A percentile compares a stretch with the other conserved stretches of the same genome.
These are phyloP conservation scores for Diospyros lotus DNA, from an alignment of 148 eudicot genomes.

Conservation along the genomic window DNA sequence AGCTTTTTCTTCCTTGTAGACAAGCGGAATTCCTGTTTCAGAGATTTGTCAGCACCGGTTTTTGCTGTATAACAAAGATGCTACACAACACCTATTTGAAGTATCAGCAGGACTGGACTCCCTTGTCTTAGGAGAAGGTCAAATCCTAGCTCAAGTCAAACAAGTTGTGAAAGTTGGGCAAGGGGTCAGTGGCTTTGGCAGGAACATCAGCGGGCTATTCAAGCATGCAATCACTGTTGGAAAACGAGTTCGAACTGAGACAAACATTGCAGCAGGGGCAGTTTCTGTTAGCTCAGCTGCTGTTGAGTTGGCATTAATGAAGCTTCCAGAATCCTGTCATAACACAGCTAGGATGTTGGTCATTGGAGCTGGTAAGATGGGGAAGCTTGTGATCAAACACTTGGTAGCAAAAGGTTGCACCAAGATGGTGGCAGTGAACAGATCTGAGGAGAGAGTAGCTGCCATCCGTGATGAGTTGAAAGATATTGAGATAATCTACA, in stretches of 20 bases:
- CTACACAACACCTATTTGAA: conserved; percentile 90
- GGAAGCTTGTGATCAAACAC: conserved; percentile 90
- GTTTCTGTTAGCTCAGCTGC: conserved; percentile 98
- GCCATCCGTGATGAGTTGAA: conserved; percentile 67
- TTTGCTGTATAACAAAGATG: conserved; percentile 74
- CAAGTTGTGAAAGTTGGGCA: conserved; percentile 94
- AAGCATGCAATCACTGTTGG: conserved; percentile 94
- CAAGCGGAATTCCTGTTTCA: conserved; percentile 79
- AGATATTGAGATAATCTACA: conserved; percentile 70
- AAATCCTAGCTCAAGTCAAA: conserved; percentile 93
- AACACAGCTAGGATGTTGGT: conserved; percentile 70
- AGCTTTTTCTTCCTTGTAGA: conserved; percentile 36
- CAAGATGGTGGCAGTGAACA: conserved; percentile 80
- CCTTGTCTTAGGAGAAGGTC: conserved; percentile 91
- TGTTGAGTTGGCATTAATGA: conserved; percentile 87
- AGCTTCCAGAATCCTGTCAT: conserved; percentile 69
- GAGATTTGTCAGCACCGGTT: conserved; percentile 85
- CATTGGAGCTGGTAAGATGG: conserved; percentile 98
- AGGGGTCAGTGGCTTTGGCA: conserved; percentile 87
- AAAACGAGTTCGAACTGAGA: conserved; percentile 79
- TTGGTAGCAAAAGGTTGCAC: conserved; percentile 90
- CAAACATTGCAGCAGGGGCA: conserved; percentile 91
- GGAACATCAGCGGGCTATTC: conserved; percentile 90
- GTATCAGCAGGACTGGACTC: conserved; percentile 98
- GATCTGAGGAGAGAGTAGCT: conserved; percentile 69